Evolutionary conservation across 2,329 filamentous ascomycete genomes (phyloP), one percentile per base, ranked within the genome.

Genomic region (Colletotrichum musae): DNA sequence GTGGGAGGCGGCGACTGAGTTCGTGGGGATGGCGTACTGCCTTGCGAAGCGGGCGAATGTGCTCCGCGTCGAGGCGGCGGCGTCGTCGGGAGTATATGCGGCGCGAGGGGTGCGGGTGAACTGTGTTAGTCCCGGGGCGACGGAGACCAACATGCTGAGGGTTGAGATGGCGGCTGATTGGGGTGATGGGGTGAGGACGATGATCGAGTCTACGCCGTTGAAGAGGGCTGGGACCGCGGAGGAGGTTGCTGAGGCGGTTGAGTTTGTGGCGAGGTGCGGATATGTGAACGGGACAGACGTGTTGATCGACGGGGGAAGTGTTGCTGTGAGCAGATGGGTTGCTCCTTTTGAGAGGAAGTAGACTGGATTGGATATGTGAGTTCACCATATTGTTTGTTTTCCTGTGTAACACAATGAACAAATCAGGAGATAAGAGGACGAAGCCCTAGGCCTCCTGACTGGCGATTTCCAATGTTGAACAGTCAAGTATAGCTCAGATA

Each of bases 141-240:
- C 51, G 10, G 58, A 63, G 28, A 67, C 64, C 24, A 62, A 56
- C 6, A 67, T 63, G 64, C n/a, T 67, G 51, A 24, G 24, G 58
- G 52, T 12, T 28, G 64, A 67, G 43, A 57, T 45, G 64, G 48
- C 43, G 26, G 2, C 24, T 0, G 43, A 1, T 13, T 24, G 24
- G 1, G 58, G 50, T 12, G 50, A 54, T 4, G 51, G 16, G n/a
- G 50, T 63, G 0, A 1, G 32, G 36, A 24, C 45, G 32, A 67
- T 67, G 45, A 57, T 67, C 18, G 58, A 52, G 36, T 18, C 18
- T 13, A 47, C 50, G 45, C 64, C 64, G 32, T n/a, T 63, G 45
- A 48, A 32, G 32, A 67, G 64, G n/a, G 58, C 58, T 2, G 58
- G 51, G 1, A 63, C 28, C 13, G 43, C 36, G 15, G 58, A 67